Evolutionary conservation across 805 yeast species (phyloP).

Genomic region (Saccharomyces jurei): DNA sequence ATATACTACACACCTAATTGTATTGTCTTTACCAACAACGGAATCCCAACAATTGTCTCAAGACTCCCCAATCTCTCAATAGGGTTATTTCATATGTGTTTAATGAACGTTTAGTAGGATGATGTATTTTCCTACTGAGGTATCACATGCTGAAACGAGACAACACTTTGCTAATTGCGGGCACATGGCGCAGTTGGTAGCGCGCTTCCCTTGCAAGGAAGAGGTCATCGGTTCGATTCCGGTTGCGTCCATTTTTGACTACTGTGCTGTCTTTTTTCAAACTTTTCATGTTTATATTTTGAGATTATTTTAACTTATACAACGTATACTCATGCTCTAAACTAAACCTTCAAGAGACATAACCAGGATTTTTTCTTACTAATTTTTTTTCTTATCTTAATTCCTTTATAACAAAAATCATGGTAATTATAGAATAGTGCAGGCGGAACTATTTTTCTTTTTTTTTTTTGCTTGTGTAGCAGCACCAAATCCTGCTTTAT

Average conservation of each 20-base stretch:
- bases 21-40: background rate
- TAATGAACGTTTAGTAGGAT: no score
- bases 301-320: background rate
- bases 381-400: background rate
- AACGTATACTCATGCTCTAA: background rate
- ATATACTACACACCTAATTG: background rate
- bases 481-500: background rate
- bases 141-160: no score
- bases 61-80: no score
- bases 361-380: background rate
- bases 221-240: conserved; percentile 3
- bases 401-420: background rate
- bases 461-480: conserved; percentile 9
- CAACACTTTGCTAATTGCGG: no score
- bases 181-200: conserved; percentile 3
- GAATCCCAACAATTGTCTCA: background rate
- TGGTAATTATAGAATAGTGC: conserved; percentile 11
- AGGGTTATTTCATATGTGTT: no score
- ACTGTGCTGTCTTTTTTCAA: no score
- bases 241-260: conserved; percentile 1
- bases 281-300: background rate
- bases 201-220: background rate
- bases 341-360: background rate
- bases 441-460: conserved; percentile 15
- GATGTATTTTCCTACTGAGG: no score